phyloP scores from a whole-genome alignment of 1,284 basidiomycete species.

The Apiotrichum montevideense region DNA sequence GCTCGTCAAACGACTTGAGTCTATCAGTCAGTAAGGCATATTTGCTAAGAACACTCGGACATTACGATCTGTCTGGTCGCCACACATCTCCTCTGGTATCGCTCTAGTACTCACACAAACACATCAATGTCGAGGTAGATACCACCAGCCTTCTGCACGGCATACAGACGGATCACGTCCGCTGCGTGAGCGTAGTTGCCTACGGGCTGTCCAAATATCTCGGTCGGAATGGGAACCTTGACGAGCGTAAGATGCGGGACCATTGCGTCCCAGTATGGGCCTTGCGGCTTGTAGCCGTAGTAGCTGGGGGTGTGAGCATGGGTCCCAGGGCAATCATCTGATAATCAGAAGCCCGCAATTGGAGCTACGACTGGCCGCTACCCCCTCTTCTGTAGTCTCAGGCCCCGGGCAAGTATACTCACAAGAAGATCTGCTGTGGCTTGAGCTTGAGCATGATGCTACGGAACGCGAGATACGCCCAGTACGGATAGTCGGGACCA shows the following conservation, averaged over 20 bases:
- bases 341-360: no score
- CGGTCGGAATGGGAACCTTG: slow-evolving; percentile 31
- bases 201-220: slow-evolving; percentile 34
- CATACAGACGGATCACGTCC: slow-evolving; percentile 42
- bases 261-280: slow-evolving; percentile 46
- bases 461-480: slow-evolving; percentile 48
- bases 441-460: slow-evolving; percentile 46
- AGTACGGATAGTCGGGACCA: slow-evolving; percentile 45
- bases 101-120: slow-evolving; percentile 31
- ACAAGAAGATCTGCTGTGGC: slow-evolving; percentile 47
- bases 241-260: slow-evolving; percentile 40
- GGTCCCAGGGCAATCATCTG: no score
- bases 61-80: no score
- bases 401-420: slow-evolving; percentile 11
- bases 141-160: slow-evolving; percentile 46
- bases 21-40: slow-evolving; percentile 11
- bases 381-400: no score
- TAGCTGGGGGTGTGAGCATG: slow-evolving; percentile 27
- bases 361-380: no score
- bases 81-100: neutral
- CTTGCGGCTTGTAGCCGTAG: slow-evolving; percentile 43
- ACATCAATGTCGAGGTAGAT: slow-evolving; percentile 52
- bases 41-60: no score
- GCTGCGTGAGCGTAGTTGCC: slow-evolving; percentile 47
- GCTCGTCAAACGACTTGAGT: slow-evolving; percentile 36